Evolutionary conservation across 1,284 basidiomycete genomes (phyloP), one percentile per base, ranked within the genome.

Genomic region (Fomitopsis schrenkii): DNA sequence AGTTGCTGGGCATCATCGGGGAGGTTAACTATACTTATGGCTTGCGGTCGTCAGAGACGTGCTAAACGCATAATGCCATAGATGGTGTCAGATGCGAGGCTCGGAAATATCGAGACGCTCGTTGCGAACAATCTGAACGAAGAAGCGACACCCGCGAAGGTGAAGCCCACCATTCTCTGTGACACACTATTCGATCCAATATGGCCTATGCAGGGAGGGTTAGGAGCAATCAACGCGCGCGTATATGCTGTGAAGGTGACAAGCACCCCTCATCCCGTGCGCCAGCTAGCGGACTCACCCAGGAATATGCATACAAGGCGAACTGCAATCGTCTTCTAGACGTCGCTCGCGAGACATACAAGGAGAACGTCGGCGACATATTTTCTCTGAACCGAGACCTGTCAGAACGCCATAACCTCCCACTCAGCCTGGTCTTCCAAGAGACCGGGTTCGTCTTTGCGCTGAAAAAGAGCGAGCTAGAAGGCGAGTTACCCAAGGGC

Each of bases 291-390:
- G 42, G 44, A 6, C 33, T n/a, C 35, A 9, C 15, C 45, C 50
- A 46, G 12, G 52, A 48, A 33, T 12, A 44, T 57, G 56, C 30
- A 19, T 44, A 46, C 19, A 12, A 90, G 86, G 89, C 91, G 1
- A 90, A 91, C 63, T 84, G 82, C 66, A 92, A 94, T 65, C 85
- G 86, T 22, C 80, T 97, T 10, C 85, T 98, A 12, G 95, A 98
- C 65, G 92, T 98, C 3, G 96, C 95, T 0, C 84, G 96, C 8
- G 91, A 94, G 70, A 96, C 95, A 0, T 94, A 91, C 77, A 92
- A 90, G 68, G 95, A 97, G 72, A 96, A 96, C 66, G 81, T 95
- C 17, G 83, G 85, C 2, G 95, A 97, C 68, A 94, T 96, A 55
- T 85, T 87, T 63, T 80, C 86, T 56, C 77, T 95, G 41, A 84